Evolutionary conservation across 192 early-diverging fungal genomes (phyloP), one percentile per base, ranked within the genome.

Genomic region (Rhizophagus clarus): DNA sequence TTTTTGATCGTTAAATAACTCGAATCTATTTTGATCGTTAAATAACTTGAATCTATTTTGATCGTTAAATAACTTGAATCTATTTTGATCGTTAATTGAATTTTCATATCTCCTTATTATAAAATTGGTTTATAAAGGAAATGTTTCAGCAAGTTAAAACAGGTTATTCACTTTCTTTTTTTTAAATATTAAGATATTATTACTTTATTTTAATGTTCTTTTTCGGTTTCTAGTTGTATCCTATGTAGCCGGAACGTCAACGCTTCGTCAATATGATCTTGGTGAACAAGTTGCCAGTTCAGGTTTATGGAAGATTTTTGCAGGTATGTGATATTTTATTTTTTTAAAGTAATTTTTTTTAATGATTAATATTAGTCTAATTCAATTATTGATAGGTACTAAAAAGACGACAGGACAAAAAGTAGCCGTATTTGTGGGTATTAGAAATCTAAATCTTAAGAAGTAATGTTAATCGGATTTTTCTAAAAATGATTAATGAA

Each of bases 241-340:
- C 20, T 74, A 56, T 24, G 72, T 74, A 22, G 72, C 72, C 1
- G 72, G 72, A 34, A 74, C 72, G 14, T 29, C 45, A 17, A 47
- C 49, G 26, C 26, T 77, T 24, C 29, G 61, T 11, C 67, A 28
- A 40, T 83, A 85, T 76, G 80, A 84, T 80, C 83, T 90, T 61
- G 84, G 86, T n/a, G 80, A 82, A 10, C 89, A 89, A 77, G 84
- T 90, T 49, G 87, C 87, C 56, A 85, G 87, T 32, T 83, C 91
- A 1, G 93, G 93, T n/a, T 85, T 92, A 12, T 94, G 93, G 93
- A 89, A 91, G 77, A 90, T 94, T 51, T 90, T 91, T 77, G 74
- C 82, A 51, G 91, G 68, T 22, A 34, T 17, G 1, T 37, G 29
- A 37, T 22, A 69, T 4, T 40, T 17, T 22, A 7, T 7, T 69